phyloP scores from a whole-genome alignment of 106 monocot genomes.

The Triglochin maritima region DNA sequence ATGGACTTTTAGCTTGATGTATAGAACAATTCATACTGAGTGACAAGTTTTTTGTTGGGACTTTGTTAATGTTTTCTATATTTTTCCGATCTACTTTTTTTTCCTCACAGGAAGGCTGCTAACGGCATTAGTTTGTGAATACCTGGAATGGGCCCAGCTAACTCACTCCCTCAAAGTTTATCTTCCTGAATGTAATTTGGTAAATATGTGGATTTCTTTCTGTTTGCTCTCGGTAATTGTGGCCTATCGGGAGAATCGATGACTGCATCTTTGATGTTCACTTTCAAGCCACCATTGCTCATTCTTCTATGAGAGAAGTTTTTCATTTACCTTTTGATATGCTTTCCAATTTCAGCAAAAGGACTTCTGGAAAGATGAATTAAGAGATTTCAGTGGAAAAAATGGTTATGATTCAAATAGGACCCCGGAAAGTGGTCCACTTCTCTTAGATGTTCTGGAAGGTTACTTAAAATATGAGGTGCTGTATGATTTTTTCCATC shows the following conservation, averaged over 20 bases:
- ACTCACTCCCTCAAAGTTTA: conserved; percentile 79
- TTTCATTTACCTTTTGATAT: too few relatives aligned
- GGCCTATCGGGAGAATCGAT: too few relatives aligned
- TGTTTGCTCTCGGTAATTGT: too few relatives aligned
- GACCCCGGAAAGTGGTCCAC: conserved; percentile 68
- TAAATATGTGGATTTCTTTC: conserved; percentile 12
- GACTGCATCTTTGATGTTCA: too few relatives aligned
- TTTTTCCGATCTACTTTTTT: not conserved
- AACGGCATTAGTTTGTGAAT: conserved; percentile 65
- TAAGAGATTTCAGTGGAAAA: conserved; percentile 74
- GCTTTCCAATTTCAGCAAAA: conserved; percentile 46
- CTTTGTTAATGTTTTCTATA: not conserved
- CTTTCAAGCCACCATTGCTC: too few relatives aligned
- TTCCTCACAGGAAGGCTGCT: conserved; percentile 48
- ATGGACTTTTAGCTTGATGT: too few relatives aligned
- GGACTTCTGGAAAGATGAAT: conserved; percentile 87
- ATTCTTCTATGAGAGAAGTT: too few relatives aligned
- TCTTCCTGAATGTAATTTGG: conserved; percentile 79
- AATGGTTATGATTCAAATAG: conserved; percentile 58
- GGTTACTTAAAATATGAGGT: conserved; percentile 96
- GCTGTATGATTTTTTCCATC: too few relatives aligned
- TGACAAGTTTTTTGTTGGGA: too few relatives aligned
- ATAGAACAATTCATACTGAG: too few relatives aligned
- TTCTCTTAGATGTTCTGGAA: conserved; percentile 93
- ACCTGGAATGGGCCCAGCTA: conserved; percentile 77